These are phyloP conservation scores for Lactarius pseudohatsudake DNA, from an alignment of 768 basidiomycete species.

Conservation along the genomic window DNA sequence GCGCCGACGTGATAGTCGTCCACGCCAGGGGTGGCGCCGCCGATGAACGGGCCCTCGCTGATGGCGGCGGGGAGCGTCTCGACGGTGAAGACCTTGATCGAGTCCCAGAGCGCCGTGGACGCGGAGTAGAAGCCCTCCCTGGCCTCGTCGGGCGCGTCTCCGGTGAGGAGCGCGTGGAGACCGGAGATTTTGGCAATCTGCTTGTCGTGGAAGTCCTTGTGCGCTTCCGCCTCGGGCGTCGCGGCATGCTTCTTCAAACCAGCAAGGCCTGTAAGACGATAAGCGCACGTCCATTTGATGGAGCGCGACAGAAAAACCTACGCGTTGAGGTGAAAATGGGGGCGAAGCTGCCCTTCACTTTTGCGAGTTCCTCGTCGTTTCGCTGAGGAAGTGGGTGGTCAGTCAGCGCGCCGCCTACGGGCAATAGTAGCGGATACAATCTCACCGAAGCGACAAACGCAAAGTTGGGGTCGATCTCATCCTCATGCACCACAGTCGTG, in stretches of 20 bases:
- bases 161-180: conserved; percentile 44
- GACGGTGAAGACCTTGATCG: conserved; percentile 40
- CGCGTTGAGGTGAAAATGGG: conserved; percentile 41
- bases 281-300: neutral
- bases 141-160: conserved; percentile 37
- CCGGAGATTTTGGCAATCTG: conserved; percentile 43
- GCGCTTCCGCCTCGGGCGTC: conserved; percentile 37
- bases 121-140: conserved; percentile 42
- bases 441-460: conserved; percentile 43
- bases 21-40: conserved; percentile 48
- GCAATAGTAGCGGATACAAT: neutral
- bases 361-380: conserved; percentile 47
- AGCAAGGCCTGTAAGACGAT: conserved; percentile 41
- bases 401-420: neutral
- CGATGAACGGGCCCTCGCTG: conserved; percentile 47
- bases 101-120: conserved; percentile 42
- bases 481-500: conserved; percentile 45
- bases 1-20: conserved; percentile 56
- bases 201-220: conserved; percentile 46
- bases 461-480: conserved; percentile 53
- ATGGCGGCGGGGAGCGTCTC: conserved; percentile 44
- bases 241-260: conserved; percentile 41
- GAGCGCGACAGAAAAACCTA: conserved; percentile 33
- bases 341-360: conserved; percentile 38
- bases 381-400: conserved; percentile 35